These are phyloP conservation scores for Arabidopsis arenosa DNA, from an alignment of 345 rosid species.

Conservation along the genomic window DNA sequence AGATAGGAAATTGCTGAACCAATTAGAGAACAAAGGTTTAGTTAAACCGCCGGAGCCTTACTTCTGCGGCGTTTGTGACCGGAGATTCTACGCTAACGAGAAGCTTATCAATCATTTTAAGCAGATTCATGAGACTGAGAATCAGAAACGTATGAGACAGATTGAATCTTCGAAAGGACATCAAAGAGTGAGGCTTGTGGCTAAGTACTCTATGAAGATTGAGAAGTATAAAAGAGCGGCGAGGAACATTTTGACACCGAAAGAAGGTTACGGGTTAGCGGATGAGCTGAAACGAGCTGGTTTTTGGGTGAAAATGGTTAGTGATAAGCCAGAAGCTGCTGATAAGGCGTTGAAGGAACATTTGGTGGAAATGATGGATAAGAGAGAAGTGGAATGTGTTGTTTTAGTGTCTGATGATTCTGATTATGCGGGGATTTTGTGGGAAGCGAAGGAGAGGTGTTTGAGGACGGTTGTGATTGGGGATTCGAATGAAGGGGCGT, in stretches of 20 bases:
- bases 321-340: constrained; percentile 77
- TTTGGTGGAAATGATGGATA: constrained; percentile 78
- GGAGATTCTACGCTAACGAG: constrained; percentile 72
- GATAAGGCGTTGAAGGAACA: constrained; percentile 73
- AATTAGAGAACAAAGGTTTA: constrained; percentile 66
- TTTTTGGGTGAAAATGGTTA: constrained; percentile 66
- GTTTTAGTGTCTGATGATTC: constrained; percentile 91
- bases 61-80: constrained; percentile 77
- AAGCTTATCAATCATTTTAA: constrained; percentile 74
- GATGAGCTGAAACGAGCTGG: constrained; percentile 84
- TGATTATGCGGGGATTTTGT: constrained; percentile 63
- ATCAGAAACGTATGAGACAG: constrained; percentile 77
- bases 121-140: constrained; percentile 83
- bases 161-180: constrained; percentile 83
- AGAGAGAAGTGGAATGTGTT: constrained; percentile 71
- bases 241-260: constrained; percentile 64
- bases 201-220: constrained; percentile 74
- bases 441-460: constrained; percentile 78
- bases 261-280: constrained; percentile 69
- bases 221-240: constrained; percentile 74
- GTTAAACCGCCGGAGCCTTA: constrained; percentile 62
- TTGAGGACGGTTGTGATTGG: constrained; percentile 84
- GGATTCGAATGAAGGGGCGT: constrained; percentile 62
- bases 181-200: constrained; percentile 75
- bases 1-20: constrained; percentile 61